These are phyloP conservation scores for Penicillium waksmanii DNA, from an alignment of 495 filamentous ascomycete species.

Conservation along the genomic window DNA sequence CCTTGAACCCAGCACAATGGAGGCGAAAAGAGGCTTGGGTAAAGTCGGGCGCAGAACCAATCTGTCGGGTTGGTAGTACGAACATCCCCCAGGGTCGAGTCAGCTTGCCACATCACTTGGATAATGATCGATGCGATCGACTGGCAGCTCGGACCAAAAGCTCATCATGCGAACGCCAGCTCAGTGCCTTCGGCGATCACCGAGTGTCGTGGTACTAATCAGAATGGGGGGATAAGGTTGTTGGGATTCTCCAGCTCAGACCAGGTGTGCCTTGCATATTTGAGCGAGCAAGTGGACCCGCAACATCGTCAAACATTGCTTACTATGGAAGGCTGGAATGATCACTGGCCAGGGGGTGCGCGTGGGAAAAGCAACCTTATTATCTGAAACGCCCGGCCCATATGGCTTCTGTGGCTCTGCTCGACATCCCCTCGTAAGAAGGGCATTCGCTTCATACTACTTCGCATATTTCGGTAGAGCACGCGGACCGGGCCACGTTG, in stretches of 20 bases:
- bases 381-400: slow-evolving; percentile 32
- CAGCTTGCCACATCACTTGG: slow-evolving; percentile 11
- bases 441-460: background rate
- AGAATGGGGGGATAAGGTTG: slow-evolving; percentile 37
- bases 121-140: slow-evolving; percentile 1
- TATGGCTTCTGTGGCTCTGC: slow-evolving; percentile 31
- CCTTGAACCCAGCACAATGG: background rate
- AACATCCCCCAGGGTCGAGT: background rate
- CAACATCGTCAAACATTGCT: slow-evolving; percentile 34
- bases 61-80: slow-evolving; percentile 2
- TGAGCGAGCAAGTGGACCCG: slow-evolving; percentile 20
- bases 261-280: slow-evolving; percentile 42
- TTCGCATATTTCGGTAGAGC: slow-evolving; percentile 19
- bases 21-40: background rate
- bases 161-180: slow-evolving; percentile 7
- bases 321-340: slow-evolving; percentile 24
- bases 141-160: background rate
- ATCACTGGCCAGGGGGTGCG: slow-evolving; percentile 12
- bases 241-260: slow-evolving; percentile 30
- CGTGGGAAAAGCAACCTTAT: slow-evolving; percentile 32
- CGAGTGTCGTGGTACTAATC: slow-evolving; percentile 5
- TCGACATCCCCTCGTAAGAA: background rate
- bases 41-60: slow-evolving; percentile 1
- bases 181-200: slow-evolving; percentile 13
- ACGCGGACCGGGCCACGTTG: slow-evolving; percentile 13